Conservation (phyloP, 2,329 filamentous ascomycete genomes). For the Phialophora macrospora region DNA sequence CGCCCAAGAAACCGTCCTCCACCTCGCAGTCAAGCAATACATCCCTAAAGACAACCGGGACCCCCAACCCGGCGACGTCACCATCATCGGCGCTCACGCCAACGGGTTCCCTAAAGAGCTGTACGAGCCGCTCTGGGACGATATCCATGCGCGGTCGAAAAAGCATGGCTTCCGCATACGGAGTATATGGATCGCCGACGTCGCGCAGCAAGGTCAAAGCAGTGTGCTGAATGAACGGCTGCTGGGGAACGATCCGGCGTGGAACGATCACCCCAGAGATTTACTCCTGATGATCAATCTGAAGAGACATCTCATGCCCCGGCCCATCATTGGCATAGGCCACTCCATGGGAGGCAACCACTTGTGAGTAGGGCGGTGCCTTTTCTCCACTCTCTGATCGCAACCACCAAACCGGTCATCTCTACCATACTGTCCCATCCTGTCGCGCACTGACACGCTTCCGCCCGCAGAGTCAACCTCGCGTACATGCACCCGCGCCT, state of each 20-base stretch:
- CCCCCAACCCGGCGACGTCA: slow-evolving; percentile 55
- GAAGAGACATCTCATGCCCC: slow-evolving; percentile 44
- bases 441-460: slow-evolving; percentile 13
- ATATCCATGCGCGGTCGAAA: slow-evolving; percentile 64
- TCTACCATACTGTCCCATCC: slow-evolving; percentile 34
- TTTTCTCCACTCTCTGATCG: neutral
- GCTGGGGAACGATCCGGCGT: slow-evolving; percentile 78
- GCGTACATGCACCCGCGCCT: slow-evolving; percentile 74
- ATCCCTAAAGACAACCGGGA: slow-evolving; percentile 54
- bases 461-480: slow-evolving; percentile 29
- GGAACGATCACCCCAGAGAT: slow-evolving; percentile 79
- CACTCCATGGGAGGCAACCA: slow-evolving; percentile 80
- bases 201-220: slow-evolving; percentile 75
- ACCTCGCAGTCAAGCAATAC: slow-evolving; percentile 62
- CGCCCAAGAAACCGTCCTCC: slow-evolving; percentile 55
- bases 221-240: slow-evolving; percentile 71
- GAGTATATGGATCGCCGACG: slow-evolving; percentile 80
- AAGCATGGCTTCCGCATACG: slow-evolving; percentile 67
- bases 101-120: slow-evolving; percentile 66
- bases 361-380: slow-evolving; percentile 47
- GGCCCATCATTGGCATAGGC: slow-evolving; percentile 78
- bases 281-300: slow-evolving; percentile 62
- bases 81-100: slow-evolving; percentile 60
- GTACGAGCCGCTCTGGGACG: slow-evolving; percentile 85
- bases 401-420: neutral